Evolutionary conservation across 2,329 filamentous ascomycete species (phyloP).

Genomic region (Remersonia thermophila): DNA sequence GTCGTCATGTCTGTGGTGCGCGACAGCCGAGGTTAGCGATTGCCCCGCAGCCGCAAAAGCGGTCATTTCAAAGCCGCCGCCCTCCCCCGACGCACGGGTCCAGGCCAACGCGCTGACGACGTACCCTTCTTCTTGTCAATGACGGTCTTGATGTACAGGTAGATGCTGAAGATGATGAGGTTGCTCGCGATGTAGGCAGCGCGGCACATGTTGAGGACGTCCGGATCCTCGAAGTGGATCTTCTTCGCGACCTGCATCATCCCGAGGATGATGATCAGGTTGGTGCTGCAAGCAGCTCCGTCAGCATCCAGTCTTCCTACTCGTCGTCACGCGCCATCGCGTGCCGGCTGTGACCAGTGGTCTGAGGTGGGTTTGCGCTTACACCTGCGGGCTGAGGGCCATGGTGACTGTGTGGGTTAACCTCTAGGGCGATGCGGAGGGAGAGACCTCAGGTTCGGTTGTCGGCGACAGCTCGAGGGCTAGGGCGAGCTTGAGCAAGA

Average conservation of each 20-base stretch:
- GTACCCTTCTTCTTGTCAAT: slow-evolving; percentile 97
- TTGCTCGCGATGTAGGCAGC: slow-evolving; percentile 49
- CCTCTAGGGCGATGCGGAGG: background rate
- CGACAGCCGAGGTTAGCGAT: background rate
- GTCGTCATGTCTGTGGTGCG: slow-evolving; percentile 75
- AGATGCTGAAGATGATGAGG: slow-evolving; percentile 70
- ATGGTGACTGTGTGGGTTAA: slow-evolving; percentile 36
- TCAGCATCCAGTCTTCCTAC: slow-evolving; percentile 9
- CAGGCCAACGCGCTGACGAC: no score
- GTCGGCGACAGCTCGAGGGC: no score
- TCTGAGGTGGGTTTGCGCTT: slow-evolving; percentile 11
- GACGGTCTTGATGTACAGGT: slow-evolving; percentile 70
- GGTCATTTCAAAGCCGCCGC: no score
- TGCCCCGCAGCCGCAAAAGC: background rate
- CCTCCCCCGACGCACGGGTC: no score
- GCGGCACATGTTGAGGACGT: slow-evolving; percentile 44
- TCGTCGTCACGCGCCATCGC: background rate
- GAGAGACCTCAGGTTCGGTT: no score
- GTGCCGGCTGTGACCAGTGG: background rate
- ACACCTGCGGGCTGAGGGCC: slow-evolving; percentile 55
- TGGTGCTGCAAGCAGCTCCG: slow-evolving; percentile 48
- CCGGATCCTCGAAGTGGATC: slow-evolving; percentile 80
- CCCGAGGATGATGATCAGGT: slow-evolving; percentile 86
- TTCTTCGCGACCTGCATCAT: slow-evolving; percentile 99
- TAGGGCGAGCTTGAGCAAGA: no score